Evolutionary conservation across 169 alveolate species (phyloP).

Genomic region (Plasmodium gaboni): DNA sequence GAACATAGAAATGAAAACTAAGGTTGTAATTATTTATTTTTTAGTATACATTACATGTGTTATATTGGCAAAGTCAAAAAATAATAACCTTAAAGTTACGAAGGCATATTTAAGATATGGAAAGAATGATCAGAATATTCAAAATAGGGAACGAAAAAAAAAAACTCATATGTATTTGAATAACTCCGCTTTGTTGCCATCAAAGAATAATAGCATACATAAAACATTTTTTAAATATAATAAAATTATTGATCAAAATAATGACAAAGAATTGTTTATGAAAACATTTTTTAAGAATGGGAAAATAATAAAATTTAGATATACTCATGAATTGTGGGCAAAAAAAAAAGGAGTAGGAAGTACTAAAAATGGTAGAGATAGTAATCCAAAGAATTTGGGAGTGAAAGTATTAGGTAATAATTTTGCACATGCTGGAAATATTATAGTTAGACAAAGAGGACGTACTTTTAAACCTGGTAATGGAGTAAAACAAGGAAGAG

Average conservation of each 20-base stretch:
- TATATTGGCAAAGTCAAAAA: slow-evolving; percentile 17
- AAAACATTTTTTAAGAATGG: neutral
- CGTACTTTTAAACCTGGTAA: slow-evolving; percentile 89
- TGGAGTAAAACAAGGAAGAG: slow-evolving; percentile 87
- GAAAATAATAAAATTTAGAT: slow-evolving; percentile 18
- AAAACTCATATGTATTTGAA: neutral
- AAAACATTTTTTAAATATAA: slow-evolving; percentile 13
- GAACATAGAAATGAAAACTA: too few relatives aligned
- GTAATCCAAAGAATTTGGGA: slow-evolving; percentile 89
- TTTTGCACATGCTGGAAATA: slow-evolving; percentile 88
- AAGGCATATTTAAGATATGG: slow-evolving; percentile 25
- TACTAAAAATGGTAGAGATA: slow-evolving; percentile 91
- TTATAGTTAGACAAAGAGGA: slow-evolving; percentile 91
- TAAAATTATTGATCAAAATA: slow-evolving; percentile 5
- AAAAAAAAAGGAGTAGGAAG: slow-evolving; percentile 91
- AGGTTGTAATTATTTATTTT: too few relatives aligned
- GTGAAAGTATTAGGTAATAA: slow-evolving; percentile 87
- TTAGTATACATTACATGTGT: slow-evolving; percentile 27
- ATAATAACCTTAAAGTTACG: neutral
- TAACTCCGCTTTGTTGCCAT: neutral
- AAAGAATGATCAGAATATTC: neutral
- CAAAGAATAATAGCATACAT: neutral
- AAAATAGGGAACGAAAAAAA: slow-evolving; percentile 10
- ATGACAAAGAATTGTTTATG: slow-evolving; percentile 28
- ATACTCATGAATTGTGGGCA: slow-evolving; percentile 77